A percentile compares a stretch with the other conserved stretches of the same genome.
Conservation (phyloP, 768 basidiomycete genomes). For the Trametes cingulata region DNA sequence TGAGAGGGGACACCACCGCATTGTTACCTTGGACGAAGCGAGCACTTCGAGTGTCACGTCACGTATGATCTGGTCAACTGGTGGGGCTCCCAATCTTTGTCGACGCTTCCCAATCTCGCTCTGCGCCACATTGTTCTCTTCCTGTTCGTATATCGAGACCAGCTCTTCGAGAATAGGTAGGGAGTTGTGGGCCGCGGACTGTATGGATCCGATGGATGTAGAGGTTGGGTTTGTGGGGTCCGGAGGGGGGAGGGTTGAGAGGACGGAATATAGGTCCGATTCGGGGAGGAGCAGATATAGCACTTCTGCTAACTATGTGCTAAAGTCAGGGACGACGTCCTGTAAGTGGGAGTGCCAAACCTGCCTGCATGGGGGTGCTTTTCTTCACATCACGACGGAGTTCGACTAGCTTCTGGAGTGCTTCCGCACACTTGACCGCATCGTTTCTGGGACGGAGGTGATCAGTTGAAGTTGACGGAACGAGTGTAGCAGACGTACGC, state of each 20-base stretch:
- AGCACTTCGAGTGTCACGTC: slow-evolving; percentile 71
- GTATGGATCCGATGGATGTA: slow-evolving; percentile 57
- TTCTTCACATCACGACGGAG: slow-evolving; percentile 53
- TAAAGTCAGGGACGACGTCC: not conserved
- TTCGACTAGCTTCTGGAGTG: slow-evolving; percentile 74
- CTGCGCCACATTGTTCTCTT: slow-evolving; percentile 57
- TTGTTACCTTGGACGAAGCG: slow-evolving; percentile 56
- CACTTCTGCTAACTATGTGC: slow-evolving; percentile 59
- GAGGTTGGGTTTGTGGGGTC: slow-evolving; percentile 74
- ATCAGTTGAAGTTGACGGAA: not conserved
- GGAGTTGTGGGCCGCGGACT: slow-evolving; percentile 66
- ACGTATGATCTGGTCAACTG: slow-evolving; percentile 56
- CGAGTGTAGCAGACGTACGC: slow-evolving; percentile 43
- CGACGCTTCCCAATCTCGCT: slow-evolving; percentile 78
- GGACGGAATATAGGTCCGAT: slow-evolving; percentile 59
- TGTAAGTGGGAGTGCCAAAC: not conserved
- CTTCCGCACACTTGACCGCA: slow-evolving; percentile 75
- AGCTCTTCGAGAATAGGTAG: slow-evolving; percentile 77
- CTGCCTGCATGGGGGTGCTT: slow-evolving; percentile 57
- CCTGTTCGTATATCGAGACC: slow-evolving; percentile 57
- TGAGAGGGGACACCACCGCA: not conserved
- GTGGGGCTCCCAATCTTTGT: slow-evolving; percentile 68
- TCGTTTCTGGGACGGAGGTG: slow-evolving; percentile 55
- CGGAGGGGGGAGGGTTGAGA: slow-evolving; percentile 70
- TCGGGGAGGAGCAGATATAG: slow-evolving; percentile 74